Base-by-base conservation (phyloP, 2,329 filamentous ascomycete genomes). In the Geosmithia flava region DNA sequence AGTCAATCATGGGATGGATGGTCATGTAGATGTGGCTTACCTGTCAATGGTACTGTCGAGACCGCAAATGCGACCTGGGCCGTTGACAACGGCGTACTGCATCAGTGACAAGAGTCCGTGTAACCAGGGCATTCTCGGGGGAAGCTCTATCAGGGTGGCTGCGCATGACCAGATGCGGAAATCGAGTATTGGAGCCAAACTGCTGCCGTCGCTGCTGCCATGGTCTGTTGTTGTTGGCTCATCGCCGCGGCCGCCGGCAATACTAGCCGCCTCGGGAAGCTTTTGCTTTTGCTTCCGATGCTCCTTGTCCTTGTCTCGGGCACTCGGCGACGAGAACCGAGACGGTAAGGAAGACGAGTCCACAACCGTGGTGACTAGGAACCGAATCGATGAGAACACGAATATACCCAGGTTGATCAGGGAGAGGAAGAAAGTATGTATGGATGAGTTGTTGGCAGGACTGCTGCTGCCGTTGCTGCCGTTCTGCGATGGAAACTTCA, bases 81-180 rank as follows among this genome's bases (percentile, higher is more conserved):
- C 87, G 58, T 74, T 71, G 59, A 91, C 67, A 58, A 81, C 75
- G 55, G 80, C 74, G 72, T 85, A 83, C 67, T 93, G 87, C 55
- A 84, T 63, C 65, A 95, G 76, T 49, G 85, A 85, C 51, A 93
- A 63, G 55, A 78, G 70, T 60, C 87, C 87, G 60, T 74, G 75
- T 49, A 95, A 75, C 91, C 91, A 97, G 53, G 91, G 91, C 88
- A 95, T 95, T 65, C 88, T 85, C 54, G 71, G 65, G 55, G 83
- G 74, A 60, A 95, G 67, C 70, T 89, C 81, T 55, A 89, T 67
- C 53, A 95, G 66, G 62, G 80, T 81, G 52, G 81, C 81, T 49
- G 83, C 63, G 65, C 85, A 87, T 57, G 80, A 72, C 81, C 86
- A 95, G 47, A 87, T 62, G 57, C 78, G 80, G 74, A 93, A 95